These are phyloP conservation scores for Phytophthora megakarya DNA, from an alignment of 352 stramenopile genomes.

Conservation along the genomic window DNA sequence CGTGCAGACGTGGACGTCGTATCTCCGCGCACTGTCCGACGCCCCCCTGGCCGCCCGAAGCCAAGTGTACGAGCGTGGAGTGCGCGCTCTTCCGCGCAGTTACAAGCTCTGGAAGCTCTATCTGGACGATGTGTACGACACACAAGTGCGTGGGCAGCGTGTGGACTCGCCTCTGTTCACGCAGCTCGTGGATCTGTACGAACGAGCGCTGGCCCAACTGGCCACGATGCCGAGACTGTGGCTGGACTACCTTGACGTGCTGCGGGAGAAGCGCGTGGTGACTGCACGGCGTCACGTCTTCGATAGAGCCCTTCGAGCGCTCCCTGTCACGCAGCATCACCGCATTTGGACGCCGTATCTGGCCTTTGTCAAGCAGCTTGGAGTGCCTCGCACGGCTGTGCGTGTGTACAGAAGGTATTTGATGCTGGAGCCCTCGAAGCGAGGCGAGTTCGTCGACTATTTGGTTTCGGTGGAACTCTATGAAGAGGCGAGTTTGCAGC, in stretches of 20 bases:
- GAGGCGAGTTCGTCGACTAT: slow-evolving; percentile 83
- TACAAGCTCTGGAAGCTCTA: slow-evolving; percentile 97
- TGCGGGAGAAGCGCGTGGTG: slow-evolving; percentile 78
- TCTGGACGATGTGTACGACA: slow-evolving; percentile 72
- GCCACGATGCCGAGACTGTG: slow-evolving; percentile 98
- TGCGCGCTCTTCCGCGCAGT: slow-evolving; percentile 86
- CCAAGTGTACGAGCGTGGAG: slow-evolving; percentile 86
- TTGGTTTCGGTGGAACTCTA: slow-evolving; percentile 74
- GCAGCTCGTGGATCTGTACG: slow-evolving; percentile 67
- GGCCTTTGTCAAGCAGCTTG: slow-evolving; percentile 83
- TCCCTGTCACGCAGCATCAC: slow-evolving; percentile 98
- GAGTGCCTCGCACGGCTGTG: slow-evolving; percentile 80
- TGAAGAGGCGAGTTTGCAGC: slow-evolving; percentile 83
- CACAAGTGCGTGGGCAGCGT: slow-evolving; percentile 63
- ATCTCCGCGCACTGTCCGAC: slow-evolving; percentile 48
- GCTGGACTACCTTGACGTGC: slow-evolving; percentile 88
- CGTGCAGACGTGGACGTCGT: slow-evolving; percentile 84
- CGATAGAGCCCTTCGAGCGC: slow-evolving; percentile 93
- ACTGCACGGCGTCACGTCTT: slow-evolving; percentile 90
- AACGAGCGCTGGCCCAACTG: slow-evolving; percentile 92
- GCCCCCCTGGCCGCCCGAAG: slow-evolving; percentile 38
- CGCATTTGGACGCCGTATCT: slow-evolving; percentile 95
- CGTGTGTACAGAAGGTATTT: slow-evolving; percentile 89
- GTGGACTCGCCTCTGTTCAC: slow-evolving; percentile 54
- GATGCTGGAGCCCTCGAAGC: slow-evolving; percentile 76